Base-by-base conservation (phyloP, 139 green algal species). In the Pleodorina starrii region DNA sequence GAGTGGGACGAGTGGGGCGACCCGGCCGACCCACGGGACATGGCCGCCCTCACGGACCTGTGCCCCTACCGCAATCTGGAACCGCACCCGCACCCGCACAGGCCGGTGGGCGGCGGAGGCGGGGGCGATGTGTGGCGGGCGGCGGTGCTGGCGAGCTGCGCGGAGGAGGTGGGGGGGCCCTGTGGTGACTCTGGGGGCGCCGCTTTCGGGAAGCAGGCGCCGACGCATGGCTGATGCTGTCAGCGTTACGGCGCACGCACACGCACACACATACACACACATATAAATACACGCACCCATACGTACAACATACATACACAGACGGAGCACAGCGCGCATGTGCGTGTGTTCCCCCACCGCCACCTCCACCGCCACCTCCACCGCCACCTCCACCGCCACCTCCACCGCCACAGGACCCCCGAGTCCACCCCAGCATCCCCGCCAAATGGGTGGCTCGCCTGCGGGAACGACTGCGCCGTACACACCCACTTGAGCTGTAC, bases 1-100 rank as follows among this genome's bases (percentile, higher is more conserved):
- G 95, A 97, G 88, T 90, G 86, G 32, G 93, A 94, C 29, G 95
- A 97, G 81, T 97, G 95, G 95, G 94, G 95, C 2, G 57, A 96
- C 54, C 88, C 91, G 4, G 68, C 11, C 5, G 84, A 90, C n/a
- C n/a, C 42, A 77, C 71, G 4, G 42, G 72, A 66, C 87, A 88
- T 16, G 76, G 83, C 88, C 32, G 71, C 91, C 27, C n/a, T 94
- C 23, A 0, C 9, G 17, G 21, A 23, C n/a, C n/a, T 94, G 46
- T 96, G 93, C 69, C 90, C 91, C 16, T 95, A 96, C 83, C 54
- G 21, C 36, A 35, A 60, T 25, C 75, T 86, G 48, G 69, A 57
- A 21, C 46, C n/a, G n/a, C n/a, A n/a, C n/a, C n/a, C n/a, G n/a
- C n/a, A n/a, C n/a, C n/a, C n/a, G n/a, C n/a, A n/a, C n/a, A n/a